Evolutionary conservation across 345 rosid species (phyloP).

Genomic region (Gossypium raimondii): DNA sequence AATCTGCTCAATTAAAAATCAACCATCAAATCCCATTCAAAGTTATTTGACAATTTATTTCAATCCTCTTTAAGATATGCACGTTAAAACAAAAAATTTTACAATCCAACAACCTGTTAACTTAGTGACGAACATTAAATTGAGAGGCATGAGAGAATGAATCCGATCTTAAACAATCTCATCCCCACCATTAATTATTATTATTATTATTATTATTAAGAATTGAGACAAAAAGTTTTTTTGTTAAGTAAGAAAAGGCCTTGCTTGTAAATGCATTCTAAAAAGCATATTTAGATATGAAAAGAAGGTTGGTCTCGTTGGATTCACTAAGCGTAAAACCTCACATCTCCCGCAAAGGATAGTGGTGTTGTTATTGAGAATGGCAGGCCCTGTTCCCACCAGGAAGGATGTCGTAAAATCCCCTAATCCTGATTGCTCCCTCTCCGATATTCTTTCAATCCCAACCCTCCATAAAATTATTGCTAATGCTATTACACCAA

Average conservation of each 20-base stretch:
- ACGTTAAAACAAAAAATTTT: too few species aligned
- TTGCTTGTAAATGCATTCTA: neutral
- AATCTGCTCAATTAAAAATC: too few species aligned
- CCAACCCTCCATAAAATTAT: conserved; percentile 32
- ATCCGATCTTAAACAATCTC: too few species aligned
- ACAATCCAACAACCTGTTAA: too few species aligned
- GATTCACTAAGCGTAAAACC: neutral
- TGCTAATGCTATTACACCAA: conserved; percentile 25
- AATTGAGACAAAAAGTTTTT: neutral
- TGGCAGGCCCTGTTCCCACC: conserved; percentile 29
- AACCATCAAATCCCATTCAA: too few species aligned
- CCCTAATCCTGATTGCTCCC: neutral
- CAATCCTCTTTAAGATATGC: too few species aligned
- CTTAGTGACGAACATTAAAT: too few species aligned
- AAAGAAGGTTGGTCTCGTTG: conserved; percentile 13
- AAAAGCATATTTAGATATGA: conserved; percentile 13
- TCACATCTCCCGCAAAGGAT: conserved; percentile 27
- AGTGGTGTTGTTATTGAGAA: conserved; percentile 18
- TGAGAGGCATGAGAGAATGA: too few species aligned
- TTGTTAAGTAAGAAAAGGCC: neutral
- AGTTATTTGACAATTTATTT: too few species aligned
- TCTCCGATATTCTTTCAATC: conserved; percentile 15
- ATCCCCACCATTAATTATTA: too few species aligned
- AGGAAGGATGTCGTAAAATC: conserved; percentile 41
- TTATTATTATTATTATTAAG: neutral